phyloP scores from a whole-genome alignment of 2,329 filamentous ascomycete species.

The Pestalotiopsis sp. region DNA sequence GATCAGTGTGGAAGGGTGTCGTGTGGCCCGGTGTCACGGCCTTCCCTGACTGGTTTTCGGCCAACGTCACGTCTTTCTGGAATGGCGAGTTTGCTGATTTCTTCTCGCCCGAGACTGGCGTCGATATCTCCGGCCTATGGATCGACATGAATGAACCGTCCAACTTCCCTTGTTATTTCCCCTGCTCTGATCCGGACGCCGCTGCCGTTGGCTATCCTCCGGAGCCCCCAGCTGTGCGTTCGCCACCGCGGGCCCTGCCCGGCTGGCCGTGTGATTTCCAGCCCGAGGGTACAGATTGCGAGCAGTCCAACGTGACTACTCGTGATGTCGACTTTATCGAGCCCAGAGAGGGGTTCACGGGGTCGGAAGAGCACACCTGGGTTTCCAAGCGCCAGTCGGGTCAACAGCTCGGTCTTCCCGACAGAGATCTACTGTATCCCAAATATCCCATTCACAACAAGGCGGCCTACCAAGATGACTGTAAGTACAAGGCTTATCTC shows the following conservation, averaged over 20 bases:
- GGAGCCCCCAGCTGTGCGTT: conserved; percentile 61
- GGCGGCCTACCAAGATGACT: conserved; percentile 46
- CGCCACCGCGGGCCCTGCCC: conserved; percentile 65
- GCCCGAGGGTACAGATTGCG: conserved; percentile 47
- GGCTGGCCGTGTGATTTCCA: conserved; percentile 73
- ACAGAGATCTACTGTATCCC: conserved; percentile 65
- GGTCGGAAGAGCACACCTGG: conserved; percentile 23
- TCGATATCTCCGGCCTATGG: conserved; percentile 80
- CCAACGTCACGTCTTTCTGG: conserved; percentile 69
- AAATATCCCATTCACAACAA: conserved; percentile 68
- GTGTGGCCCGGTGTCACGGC: conserved; percentile 78
- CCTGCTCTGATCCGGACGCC: conserved; percentile 52
- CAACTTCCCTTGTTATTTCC: conserved; percentile 52
- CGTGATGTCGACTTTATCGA: conserved; percentile 14
- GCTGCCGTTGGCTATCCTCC: conserved; percentile 56
- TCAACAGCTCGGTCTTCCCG: conserved; percentile 59
- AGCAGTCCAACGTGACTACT: conserved; percentile 23
- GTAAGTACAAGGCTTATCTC: conserved; percentile 4
- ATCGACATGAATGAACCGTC: conserved; percentile 69
- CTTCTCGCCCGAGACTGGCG: conserved; percentile 64
- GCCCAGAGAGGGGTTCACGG: conserved; percentile 30
- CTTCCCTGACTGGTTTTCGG: conserved; percentile 78
- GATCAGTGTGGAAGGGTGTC: conserved; percentile 61
- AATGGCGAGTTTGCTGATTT: conserved; percentile 66
- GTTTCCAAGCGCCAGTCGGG: conserved; percentile 29